A percentile compares a stretch with the other conserved stretches of the same genome.
These are phyloP conservation scores for Cyberlindnera mrakii DNA, from an alignment of 805 yeast species.

Conservation along the genomic window DNA sequence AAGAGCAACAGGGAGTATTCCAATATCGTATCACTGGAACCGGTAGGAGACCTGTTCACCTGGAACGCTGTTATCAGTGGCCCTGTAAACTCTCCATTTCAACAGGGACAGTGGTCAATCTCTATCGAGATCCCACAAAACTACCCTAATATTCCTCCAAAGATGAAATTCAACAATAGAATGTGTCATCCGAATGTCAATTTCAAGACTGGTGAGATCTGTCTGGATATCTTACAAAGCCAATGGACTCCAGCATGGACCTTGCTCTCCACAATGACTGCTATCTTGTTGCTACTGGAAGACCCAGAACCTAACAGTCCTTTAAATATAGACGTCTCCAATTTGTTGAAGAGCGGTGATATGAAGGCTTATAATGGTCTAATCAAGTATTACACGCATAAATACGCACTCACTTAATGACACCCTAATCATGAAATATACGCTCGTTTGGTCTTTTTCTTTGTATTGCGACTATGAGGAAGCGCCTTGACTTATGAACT, in stretches of 20 bases:
- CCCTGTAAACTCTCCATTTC: conserved; percentile 46
- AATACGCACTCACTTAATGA: conserved; percentile 12
- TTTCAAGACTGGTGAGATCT: conserved; percentile 57
- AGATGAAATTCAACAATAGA: conserved; percentile 35
- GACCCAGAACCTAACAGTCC: conserved; percentile 73
- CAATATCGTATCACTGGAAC: conserved; percentile 37
- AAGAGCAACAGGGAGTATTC: conserved; percentile 10
- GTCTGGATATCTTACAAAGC: conserved; percentile 55
- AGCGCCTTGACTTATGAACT: too few relatives aligned
- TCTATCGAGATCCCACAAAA: conserved; percentile 36
- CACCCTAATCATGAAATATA: neutral
- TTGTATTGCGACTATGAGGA: too few relatives aligned
- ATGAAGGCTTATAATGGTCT: conserved; percentile 34
- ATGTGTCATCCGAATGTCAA: conserved; percentile 47
- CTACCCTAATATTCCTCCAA: conserved; percentile 61
- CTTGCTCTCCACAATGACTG: conserved; percentile 46
- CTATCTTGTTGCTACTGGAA: conserved; percentile 49
- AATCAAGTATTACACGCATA: conserved; percentile 33
- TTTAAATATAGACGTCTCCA: conserved; percentile 63
- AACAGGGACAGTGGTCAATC: conserved; percentile 46
- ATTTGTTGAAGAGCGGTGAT: conserved; percentile 46
- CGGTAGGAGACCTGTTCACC: conserved; percentile 40
- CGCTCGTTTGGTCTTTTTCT: too few relatives aligned
- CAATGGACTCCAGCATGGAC: conserved; percentile 78
- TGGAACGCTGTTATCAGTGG: conserved; percentile 52